phyloP scores from a whole-genome alignment of 148 eudicot species.

The Pouteria glomerata region DNA sequence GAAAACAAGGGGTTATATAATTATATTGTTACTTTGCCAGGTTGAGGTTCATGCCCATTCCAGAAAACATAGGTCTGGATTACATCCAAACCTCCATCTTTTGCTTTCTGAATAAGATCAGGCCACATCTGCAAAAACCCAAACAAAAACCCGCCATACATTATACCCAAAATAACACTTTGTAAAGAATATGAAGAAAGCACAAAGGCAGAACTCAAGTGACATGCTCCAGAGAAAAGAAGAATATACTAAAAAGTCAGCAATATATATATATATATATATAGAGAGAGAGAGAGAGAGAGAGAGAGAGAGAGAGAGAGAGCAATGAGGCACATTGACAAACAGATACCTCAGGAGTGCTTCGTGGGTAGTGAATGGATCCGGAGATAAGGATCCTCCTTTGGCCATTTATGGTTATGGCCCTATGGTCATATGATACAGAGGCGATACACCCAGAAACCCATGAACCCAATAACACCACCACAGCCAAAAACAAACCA shows the following conservation, averaged over 20 bases:
- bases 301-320: neutral
- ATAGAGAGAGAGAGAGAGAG: neutral
- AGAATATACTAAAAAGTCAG: too few relatives aligned
- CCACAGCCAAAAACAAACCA: constrained; percentile 25
- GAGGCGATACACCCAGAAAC: constrained; percentile 33
- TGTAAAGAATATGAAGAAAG: neutral
- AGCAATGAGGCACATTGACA: neutral
- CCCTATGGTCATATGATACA: constrained; percentile 63
- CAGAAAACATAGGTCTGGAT: too few relatives aligned
- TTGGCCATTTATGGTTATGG: constrained; percentile 69
- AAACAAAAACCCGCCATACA: constrained; percentile 10
- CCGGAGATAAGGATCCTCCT: constrained; percentile 86
- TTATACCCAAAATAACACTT: neutral
- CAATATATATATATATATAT: too few relatives aligned
- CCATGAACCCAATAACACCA: constrained; percentile 36
- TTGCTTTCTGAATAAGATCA: constrained; percentile 87
- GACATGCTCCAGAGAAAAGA: too few relatives aligned
- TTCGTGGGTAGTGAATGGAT: constrained; percentile 89
- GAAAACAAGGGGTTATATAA: too few relatives aligned
- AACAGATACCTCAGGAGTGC: constrained; percentile 76
- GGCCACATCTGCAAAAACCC: constrained; percentile 74
- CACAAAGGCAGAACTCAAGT: constrained; percentile 6
- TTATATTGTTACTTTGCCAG: constrained; percentile 50
- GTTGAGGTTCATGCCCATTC: constrained; percentile 89
- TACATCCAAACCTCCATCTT: too few relatives aligned